A percentile compares a stretch with the other conserved stretches of the same genome.
phyloP scores from a whole-genome alignment of 1,284 basidiomycete species.

The Ceratobasidium sp. region DNA sequence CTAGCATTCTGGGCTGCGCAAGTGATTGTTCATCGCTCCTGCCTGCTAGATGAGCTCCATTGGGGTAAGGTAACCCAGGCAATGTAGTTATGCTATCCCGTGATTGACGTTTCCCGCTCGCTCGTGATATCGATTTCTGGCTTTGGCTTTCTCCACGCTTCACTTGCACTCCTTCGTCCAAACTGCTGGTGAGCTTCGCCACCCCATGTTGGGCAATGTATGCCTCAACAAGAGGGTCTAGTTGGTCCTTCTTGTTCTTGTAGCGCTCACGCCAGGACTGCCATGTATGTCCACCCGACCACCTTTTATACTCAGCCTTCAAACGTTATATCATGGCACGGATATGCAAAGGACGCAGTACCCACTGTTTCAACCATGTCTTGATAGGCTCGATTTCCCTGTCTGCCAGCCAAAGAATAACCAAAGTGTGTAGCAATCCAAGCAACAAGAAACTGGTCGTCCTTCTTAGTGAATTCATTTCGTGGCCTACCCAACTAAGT shows the following conservation, averaged over 20 bases:
- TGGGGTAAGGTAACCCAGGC: no score
- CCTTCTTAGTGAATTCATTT: conserved; percentile 11
- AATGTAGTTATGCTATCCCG: no score
- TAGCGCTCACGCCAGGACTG: conserved; percentile 32
- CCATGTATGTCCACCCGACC: conserved; percentile 8
- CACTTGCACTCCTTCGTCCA: no score
- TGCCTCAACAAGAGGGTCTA: conserved; percentile 1
- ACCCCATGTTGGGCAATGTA: not conserved
- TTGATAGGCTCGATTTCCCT: conserved; percentile 16
- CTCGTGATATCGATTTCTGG: no score
- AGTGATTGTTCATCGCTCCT: no score
- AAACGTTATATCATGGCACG: not conserved
- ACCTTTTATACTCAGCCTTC: not conserved
- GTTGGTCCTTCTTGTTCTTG: not conserved
- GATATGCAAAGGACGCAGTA: not conserved
- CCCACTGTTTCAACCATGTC: not conserved
- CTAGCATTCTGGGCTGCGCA: no score
- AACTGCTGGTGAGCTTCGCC: no score
- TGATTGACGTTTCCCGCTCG: no score
- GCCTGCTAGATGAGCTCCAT: no score
- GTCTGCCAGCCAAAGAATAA: not conserved
- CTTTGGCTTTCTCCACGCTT: no score
- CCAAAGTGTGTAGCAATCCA: conserved; percentile 21
- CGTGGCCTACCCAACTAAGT: conserved; percentile 12
- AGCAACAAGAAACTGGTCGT: conserved; percentile 2